phyloP scores from a whole-genome alignment of 2,329 filamentous ascomycete genomes.

The Ophiocordyceps camponoti-saundersi region DNA sequence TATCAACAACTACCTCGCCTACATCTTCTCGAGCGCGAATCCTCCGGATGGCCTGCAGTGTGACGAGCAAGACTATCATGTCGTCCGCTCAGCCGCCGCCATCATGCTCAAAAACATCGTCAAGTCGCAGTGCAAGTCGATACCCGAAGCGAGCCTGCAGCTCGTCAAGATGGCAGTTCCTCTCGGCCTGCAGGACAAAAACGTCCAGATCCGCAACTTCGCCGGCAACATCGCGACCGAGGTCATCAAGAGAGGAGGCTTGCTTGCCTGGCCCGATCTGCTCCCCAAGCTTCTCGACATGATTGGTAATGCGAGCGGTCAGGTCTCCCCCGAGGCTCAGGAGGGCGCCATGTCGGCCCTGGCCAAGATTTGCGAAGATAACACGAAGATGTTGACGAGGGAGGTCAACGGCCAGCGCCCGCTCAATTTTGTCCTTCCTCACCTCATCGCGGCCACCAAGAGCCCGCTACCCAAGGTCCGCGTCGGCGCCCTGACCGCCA shows the following conservation, averaged over 20 bases:
- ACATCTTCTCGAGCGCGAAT: slow-evolving; percentile 61
- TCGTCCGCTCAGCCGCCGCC: slow-evolving; percentile 72
- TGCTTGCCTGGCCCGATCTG: slow-evolving; percentile 83
- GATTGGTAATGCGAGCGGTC: slow-evolving; percentile 55
- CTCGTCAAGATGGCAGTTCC: slow-evolving; percentile 71
- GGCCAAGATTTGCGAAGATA: slow-evolving; percentile 94
- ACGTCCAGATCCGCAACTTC: slow-evolving; percentile 69
- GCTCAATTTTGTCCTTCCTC: slow-evolving; percentile 74
- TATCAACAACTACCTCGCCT: slow-evolving; percentile 93
- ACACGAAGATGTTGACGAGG: slow-evolving; percentile 67
- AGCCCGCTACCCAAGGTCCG: slow-evolving; percentile 63
- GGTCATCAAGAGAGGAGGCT: slow-evolving; percentile 65
- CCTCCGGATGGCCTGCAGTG: slow-evolving; percentile 43
- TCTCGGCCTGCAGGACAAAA: slow-evolving; percentile 63
- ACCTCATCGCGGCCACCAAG: slow-evolving; percentile 73
- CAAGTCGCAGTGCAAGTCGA: slow-evolving; percentile 54
- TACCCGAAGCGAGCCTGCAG: slow-evolving; percentile 53
- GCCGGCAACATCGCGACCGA: slow-evolving; percentile 92
- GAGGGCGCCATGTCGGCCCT: slow-evolving; percentile 90
- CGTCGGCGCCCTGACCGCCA: slow-evolving; percentile 60
- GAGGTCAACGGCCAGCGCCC: slow-evolving; percentile 82
- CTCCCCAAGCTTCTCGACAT: slow-evolving; percentile 68
- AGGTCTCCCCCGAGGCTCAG: slow-evolving; percentile 54
- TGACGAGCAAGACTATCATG: slow-evolving; percentile 45
- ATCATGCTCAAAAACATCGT: slow-evolving; percentile 96